Evolutionary conservation across 352 stramenopile species (phyloP).

Genomic region (Pythium rhizo-oryzae): DNA sequence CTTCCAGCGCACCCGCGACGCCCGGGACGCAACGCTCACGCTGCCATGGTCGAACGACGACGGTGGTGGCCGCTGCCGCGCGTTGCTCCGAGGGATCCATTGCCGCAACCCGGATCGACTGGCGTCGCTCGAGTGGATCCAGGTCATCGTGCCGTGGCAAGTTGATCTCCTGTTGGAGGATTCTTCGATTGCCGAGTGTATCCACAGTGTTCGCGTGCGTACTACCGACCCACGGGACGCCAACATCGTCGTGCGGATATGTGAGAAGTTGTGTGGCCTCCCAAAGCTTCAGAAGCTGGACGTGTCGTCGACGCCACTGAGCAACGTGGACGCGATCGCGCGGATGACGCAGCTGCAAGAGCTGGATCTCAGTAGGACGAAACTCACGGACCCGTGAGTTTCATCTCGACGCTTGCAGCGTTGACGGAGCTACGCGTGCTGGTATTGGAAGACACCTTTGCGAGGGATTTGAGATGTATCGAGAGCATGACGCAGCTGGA

Average conservation of each 20-base stretch:
- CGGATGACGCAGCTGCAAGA: conserved; percentile 7
- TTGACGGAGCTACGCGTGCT: background rate
- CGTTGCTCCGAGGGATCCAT: conserved; percentile 1
- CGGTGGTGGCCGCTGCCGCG: background rate
- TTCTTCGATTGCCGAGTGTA: background rate
- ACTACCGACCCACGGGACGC: background rate
- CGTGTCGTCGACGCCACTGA: background rate
- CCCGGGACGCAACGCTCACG: background rate
- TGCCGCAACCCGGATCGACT: background rate
- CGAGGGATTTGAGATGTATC: conserved; percentile 1
- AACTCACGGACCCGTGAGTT: background rate
- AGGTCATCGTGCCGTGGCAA: conserved; percentile 3
- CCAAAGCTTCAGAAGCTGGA: conserved; percentile 1
- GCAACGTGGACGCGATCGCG: background rate
- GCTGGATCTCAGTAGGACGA: conserved; percentile 5
- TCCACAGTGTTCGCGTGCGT: conserved; percentile 2
- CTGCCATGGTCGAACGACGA: background rate
- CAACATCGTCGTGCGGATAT: background rate
- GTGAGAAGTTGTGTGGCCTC: background rate
- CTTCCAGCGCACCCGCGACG: conserved; percentile 7
- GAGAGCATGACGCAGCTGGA: background rate
- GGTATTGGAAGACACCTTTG: background rate
- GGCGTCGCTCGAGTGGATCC: background rate
- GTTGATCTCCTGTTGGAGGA: background rate
- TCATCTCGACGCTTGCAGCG: background rate